phyloP scores from a whole-genome alignment of 345 rosid genomes.

The Ceriops decandra region DNA sequence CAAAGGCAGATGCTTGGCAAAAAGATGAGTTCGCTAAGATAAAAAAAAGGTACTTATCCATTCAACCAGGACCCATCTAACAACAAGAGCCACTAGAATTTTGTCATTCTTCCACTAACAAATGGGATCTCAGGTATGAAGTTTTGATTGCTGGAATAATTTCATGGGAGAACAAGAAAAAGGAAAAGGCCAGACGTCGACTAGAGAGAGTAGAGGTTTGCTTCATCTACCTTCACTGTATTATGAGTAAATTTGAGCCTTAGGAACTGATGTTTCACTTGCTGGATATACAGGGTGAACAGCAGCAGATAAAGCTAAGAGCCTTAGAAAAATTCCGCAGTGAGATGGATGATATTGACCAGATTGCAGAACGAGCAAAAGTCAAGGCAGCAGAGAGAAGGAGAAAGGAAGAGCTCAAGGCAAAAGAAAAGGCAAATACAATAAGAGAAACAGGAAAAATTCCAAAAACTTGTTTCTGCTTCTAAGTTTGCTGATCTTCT shows the following conservation, averaged over 20 bases:
- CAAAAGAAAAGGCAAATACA: constrained; percentile 58
- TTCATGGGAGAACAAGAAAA: constrained; percentile 60
- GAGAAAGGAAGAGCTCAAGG: constrained; percentile 49
- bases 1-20: constrained; percentile 57
- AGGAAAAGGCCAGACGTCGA: constrained; percentile 44
- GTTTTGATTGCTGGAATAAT: constrained; percentile 38
- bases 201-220: constrained; percentile 60
- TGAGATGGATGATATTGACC: constrained; percentile 39
- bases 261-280: constrained; percentile 10
- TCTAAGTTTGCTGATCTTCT: constrained; percentile 21
- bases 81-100: too few relatives aligned
- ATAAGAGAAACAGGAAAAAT: constrained; percentile 49
- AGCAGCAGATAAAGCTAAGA: constrained; percentile 39
- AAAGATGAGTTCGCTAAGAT: constrained; percentile 48
- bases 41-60: constrained; percentile 37
- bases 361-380: constrained; percentile 50
- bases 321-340: constrained; percentile 36
- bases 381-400: constrained; percentile 49
- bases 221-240: neutral
- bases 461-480: constrained; percentile 57
- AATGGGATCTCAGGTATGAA: constrained; percentile 47
- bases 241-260: neutral
- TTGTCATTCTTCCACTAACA: constrained; percentile 5
- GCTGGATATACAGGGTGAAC: constrained; percentile 39
- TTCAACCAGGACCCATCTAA: neutral